Evolutionary conservation across 164 flowering plant genomes (phyloP).

Genomic region (Taxillus chinensis): DNA sequence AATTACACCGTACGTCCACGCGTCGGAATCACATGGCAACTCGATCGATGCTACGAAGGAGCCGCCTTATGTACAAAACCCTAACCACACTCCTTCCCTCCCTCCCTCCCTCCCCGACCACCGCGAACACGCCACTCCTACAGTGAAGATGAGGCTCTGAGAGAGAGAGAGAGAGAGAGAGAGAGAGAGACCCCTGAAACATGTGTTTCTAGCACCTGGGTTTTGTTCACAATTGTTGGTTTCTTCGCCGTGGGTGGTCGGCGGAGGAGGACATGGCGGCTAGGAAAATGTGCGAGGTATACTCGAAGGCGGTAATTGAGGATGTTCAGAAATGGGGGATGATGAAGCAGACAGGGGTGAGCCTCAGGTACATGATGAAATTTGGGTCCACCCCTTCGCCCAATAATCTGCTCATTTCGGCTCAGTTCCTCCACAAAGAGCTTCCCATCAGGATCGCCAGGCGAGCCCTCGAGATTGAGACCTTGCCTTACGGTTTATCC

Average conservation of each 20-base stretch:
- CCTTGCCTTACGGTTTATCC: slow-evolving; percentile 76
- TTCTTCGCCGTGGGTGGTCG: background rate
- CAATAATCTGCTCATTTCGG: slow-evolving; percentile 57
- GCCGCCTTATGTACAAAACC: too few relatives aligned
- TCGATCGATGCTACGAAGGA: too few relatives aligned
- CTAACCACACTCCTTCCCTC: too few relatives aligned
- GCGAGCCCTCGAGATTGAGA: slow-evolving; percentile 67
- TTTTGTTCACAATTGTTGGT: too few relatives aligned
- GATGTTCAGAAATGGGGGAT: slow-evolving; percentile 75
- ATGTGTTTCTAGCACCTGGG: too few relatives aligned
- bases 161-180: too few relatives aligned
- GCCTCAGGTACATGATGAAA: slow-evolving; percentile 83
- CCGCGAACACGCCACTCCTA: too few relatives aligned
- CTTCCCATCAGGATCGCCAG: slow-evolving; percentile 80
- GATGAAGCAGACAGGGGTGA: slow-evolving; percentile 84
- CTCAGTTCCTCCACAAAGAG: slow-evolving; percentile 92
- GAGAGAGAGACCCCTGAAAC: too few relatives aligned
- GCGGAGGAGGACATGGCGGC: background rate
- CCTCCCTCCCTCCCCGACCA: too few relatives aligned
- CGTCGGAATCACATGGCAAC: too few relatives aligned
- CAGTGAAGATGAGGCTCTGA: too few relatives aligned
- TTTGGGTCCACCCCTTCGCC: slow-evolving; percentile 66
- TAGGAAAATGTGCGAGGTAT: background rate
- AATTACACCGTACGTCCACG: too few relatives aligned
- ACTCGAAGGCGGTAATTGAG: slow-evolving; percentile 24